Evolutionary conservation across 2,329 filamentous ascomycete species (phyloP).

Genomic region (Ambrosiella cleistominuta): DNA sequence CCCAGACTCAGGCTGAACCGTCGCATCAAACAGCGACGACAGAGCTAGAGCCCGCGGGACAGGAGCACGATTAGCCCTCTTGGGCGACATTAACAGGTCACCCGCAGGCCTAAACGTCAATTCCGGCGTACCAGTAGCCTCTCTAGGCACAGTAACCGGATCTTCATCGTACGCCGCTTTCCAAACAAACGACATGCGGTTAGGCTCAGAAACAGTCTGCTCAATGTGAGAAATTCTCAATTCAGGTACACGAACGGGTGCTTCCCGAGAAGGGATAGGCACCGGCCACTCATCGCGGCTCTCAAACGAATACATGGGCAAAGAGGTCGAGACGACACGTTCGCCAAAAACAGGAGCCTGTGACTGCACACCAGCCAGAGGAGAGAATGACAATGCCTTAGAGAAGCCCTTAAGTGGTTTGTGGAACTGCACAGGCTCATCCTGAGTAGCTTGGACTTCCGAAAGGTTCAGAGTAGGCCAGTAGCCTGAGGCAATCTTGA

Average conservation of each 20-base stretch:
- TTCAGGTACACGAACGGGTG: background rate
- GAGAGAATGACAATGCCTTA: constrained; percentile 2
- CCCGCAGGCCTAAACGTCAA: constrained; percentile 2
- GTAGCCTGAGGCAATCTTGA: constrained; percentile 12
- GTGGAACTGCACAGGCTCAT: constrained; percentile 3
- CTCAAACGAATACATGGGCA: constrained; percentile 15
- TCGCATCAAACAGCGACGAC: constrained; percentile 8
- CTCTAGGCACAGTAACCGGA: constrained; percentile 3
- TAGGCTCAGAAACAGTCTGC: background rate
- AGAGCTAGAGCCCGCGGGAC: constrained; percentile 6
- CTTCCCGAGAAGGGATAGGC: background rate
- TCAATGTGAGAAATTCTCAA: constrained; percentile 1
- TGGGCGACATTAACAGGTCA: constrained; percentile 2
- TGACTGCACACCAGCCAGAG: constrained; percentile 1
- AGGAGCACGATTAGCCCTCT: background rate
- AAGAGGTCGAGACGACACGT: constrained; percentile 11
- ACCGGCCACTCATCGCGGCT: constrained; percentile 16
- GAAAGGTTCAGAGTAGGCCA: constrained; percentile 5
- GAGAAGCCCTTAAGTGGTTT: background rate
- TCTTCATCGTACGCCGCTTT: constrained; percentile 5
- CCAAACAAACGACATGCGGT: constrained; percentile 1
- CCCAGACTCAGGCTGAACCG: constrained; percentile 1
- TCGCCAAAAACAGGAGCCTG: constrained; percentile 13
- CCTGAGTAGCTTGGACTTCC: constrained; percentile 6
- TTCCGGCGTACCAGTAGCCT: background rate